Conservation (phyloP, 352 stramenopile genomes). For the Thalassiosira exigua region DNA sequence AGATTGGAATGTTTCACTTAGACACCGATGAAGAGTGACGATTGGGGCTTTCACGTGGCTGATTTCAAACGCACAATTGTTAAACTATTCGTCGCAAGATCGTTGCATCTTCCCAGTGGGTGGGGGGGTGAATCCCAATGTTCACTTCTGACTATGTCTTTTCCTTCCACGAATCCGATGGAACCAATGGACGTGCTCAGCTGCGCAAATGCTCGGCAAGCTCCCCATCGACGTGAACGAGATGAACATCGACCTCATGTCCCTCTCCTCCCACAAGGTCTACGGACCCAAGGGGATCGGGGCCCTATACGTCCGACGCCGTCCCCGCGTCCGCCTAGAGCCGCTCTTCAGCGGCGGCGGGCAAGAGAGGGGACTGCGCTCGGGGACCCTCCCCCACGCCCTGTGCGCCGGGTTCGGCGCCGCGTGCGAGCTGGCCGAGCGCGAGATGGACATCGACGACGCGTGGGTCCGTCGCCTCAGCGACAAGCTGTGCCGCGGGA, state of each 20-base stretch:
- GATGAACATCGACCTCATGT: slow-evolving; percentile 99
- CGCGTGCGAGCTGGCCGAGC: slow-evolving; percentile 91
- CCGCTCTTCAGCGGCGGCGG: slow-evolving; percentile 97
- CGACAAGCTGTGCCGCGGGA: slow-evolving; percentile 91
- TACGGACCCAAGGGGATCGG: slow-evolving; percentile 99
- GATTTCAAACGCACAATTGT: no score
- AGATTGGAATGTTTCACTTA: no score
- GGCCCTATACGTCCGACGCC: slow-evolving; percentile 96
- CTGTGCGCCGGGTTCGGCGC: slow-evolving; percentile 87
- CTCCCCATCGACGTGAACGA: slow-evolving; percentile 98
- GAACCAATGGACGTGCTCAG: no score
- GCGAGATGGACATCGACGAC: slow-evolving; percentile 96
- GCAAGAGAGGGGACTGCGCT: slow-evolving; percentile 96
- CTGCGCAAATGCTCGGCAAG: slow-evolving; percentile 96
- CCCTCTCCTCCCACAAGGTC: slow-evolving; percentile 96
- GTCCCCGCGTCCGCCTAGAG: slow-evolving; percentile 95
- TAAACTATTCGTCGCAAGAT: no score
- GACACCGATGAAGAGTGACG: no score
- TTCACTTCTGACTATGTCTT: no score
- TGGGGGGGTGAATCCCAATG: no score
- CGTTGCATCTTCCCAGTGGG: no score
- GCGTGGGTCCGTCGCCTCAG: slow-evolving; percentile 94
- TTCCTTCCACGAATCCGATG: not conserved
- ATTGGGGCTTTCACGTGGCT: no score
- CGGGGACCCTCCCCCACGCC: slow-evolving; percentile 88